Base-by-base conservation (phyloP, 163 green algal genomes). In the Chloromonas sp. region DNA sequence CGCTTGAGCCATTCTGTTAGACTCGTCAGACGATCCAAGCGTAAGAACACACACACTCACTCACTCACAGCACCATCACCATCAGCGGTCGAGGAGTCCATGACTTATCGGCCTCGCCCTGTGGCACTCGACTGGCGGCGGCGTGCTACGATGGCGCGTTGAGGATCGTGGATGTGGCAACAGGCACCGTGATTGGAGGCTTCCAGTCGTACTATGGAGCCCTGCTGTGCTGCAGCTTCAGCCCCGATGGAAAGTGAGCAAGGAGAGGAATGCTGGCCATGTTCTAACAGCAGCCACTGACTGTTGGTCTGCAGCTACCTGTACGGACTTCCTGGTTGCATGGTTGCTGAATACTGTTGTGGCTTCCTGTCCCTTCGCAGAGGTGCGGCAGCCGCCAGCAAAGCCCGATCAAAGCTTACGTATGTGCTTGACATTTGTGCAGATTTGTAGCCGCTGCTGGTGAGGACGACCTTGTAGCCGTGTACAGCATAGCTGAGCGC, bases 381-480 rank as follows among this genome's bases (percentile, higher is more conserved):
- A 36, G 36, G 36, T 36, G 36, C 36, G 36, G 36, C 36, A 36
- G 36, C 36, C 36, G 36, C 36, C 36, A 36, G 36, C 36, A 36
- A 36, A 36, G 36, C 36, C 36, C 36, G 36, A 36, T 36, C 36
- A 36, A 36, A 36, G 36, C 36, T 36, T 36, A 36, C 36, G 36
- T 36, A 36, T 36, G 36, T 36, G 36, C 36, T 36, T 36, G 36
- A 11, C 66, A 74, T 8, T 93, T 97, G 80, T 88, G 89, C 2
- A 82, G 78, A 1, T 95, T 94, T 84, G 85, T 98, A 58, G 95
- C 94, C 0, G 88, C 92, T 0, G 95, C 95, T 0, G 93, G 95
- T 0, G 95, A 98, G 85, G 95, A 98, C 70, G 95, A 98, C 87
- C 88, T 97, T 58, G 92, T 98, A 15, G 66, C 89, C 3, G 83